These are phyloP conservation scores for Carex arenaria DNA, from an alignment of 202 grass and related monocot species.

Conservation along the genomic window DNA sequence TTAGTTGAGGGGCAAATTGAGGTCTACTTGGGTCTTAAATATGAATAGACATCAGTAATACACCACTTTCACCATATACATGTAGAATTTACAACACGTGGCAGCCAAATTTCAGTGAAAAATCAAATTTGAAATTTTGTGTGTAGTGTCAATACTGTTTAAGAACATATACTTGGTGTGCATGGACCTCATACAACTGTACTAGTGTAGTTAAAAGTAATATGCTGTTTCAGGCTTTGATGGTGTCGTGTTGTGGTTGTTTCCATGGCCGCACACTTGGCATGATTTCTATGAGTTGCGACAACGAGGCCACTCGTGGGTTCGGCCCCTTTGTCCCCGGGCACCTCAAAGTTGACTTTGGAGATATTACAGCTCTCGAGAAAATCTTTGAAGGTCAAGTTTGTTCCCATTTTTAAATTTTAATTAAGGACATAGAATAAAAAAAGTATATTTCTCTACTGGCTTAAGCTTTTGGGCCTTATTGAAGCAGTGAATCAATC, in stretches of 20 bases:
- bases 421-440: background rate
- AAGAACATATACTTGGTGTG: background rate
- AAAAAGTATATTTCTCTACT: background rate
- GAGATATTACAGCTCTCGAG: constrained; percentile 66
- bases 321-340: constrained; percentile 92
- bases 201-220: background rate
- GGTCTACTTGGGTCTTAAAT: background rate
- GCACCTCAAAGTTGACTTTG: constrained; percentile 99
- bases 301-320: constrained; percentile 84
- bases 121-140: background rate
- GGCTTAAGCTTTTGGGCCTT: background rate
- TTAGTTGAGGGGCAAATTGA: constrained; percentile 2
- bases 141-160: background rate
- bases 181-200: constrained; percentile 1
- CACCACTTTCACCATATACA: background rate
- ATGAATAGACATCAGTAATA: background rate
- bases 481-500: background rate
- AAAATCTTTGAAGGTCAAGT: constrained; percentile 68
- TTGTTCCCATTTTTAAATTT: background rate
- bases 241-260: constrained; percentile 96
- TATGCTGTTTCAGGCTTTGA: constrained; percentile 53
- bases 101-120: background rate
- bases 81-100: background rate
- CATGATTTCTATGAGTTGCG: constrained; percentile 94
- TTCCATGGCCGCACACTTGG: constrained; percentile 95